A percentile compares a stretch with the other conserved stretches of the same genome.
Evolutionary conservation across 129 eudicot genomes (phyloP).

Genomic region (Helichrysum umbraculigerum): DNA sequence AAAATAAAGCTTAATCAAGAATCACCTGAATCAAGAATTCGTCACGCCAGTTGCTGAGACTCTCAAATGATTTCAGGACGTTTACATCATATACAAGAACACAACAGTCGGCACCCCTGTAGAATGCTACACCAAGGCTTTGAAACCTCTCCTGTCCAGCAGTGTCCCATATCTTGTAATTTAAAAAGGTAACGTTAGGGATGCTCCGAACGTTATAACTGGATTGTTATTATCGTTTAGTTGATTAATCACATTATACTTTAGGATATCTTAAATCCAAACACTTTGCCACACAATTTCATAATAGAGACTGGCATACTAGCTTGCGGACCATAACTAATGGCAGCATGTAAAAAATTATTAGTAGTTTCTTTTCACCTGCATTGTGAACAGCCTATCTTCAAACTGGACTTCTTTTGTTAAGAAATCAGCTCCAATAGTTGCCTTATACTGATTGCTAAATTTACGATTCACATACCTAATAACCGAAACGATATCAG

Average conservation of each 20-base stretch:
- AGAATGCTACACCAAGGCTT: conserved; percentile 73
- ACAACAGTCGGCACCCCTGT: conserved; percentile 75
- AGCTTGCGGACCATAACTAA: background rate
- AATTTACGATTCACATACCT: conserved; percentile 77
- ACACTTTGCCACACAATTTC: background rate
- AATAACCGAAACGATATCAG: conserved; percentile 14
- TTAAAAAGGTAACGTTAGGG: background rate
- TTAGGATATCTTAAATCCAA: background rate
- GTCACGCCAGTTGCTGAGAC: conserved; percentile 72
- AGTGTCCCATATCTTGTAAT: conserved; percentile 66
- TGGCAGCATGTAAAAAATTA: background rate
- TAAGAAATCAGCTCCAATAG: conserved; percentile 77
- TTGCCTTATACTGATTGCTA: conserved; percentile 75
- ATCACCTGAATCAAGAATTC: conserved; percentile 66
- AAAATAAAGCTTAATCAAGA: background rate
- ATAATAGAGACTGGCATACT: no score
- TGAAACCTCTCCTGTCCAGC: conserved; percentile 83
- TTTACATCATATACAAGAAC: conserved; percentile 75
- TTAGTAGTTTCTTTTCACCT: conserved; percentile 39
- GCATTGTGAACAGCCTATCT: conserved; percentile 66
- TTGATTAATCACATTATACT: no score
- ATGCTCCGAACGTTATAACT: no score
- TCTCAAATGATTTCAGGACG: conserved; percentile 68
- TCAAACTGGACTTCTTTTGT: conserved; percentile 69
- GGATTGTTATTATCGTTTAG: background rate